Evolutionary conservation across 1,139 yeast species (phyloP).

Genomic region (Candida anutae): DNA sequence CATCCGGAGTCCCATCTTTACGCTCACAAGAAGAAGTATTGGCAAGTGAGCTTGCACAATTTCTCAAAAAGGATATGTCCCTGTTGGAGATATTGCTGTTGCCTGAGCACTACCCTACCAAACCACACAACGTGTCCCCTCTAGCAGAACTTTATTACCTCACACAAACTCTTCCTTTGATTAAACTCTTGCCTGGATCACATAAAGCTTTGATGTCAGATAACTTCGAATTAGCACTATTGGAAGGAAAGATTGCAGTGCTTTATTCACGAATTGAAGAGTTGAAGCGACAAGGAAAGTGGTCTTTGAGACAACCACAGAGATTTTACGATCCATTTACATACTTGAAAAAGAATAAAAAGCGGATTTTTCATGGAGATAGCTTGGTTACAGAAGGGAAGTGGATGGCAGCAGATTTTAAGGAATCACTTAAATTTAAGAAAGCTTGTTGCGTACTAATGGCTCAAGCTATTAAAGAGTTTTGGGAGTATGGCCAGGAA

Average conservation of each 20-base stretch:
- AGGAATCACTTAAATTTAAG: conserved; percentile 62
- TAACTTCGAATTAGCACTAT: conserved; percentile 72
- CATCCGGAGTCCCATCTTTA: no score
- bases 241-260: conserved; percentile 94
- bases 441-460: conserved; percentile 61
- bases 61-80: conserved; percentile 19
- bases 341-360: conserved; percentile 22
- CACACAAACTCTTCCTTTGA: conserved; percentile 80
- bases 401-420: conserved; percentile 80
- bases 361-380: conserved; percentile 57
- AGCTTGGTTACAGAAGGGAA: conserved; percentile 66
- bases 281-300: conserved; percentile 73
- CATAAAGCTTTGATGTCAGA: conserved; percentile 84
- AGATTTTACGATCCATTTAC: conserved; percentile 63
- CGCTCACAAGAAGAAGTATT: no score
- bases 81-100: conserved; percentile 32
- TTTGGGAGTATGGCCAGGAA: conserved; percentile 67
- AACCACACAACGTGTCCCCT: conserved; percentile 46
- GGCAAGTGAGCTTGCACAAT: conserved; percentile 12
- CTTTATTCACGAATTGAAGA: conserved; percentile 89
- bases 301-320: conserved; percentile 88
- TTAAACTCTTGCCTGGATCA: conserved; percentile 73
- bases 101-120: conserved; percentile 39
- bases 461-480: conserved; percentile 68
- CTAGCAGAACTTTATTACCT: conserved; percentile 80